phyloP scores from a whole-genome alignment of 495 filamentous ascomycete species.

The Parathielavia hyrcaniae region DNA sequence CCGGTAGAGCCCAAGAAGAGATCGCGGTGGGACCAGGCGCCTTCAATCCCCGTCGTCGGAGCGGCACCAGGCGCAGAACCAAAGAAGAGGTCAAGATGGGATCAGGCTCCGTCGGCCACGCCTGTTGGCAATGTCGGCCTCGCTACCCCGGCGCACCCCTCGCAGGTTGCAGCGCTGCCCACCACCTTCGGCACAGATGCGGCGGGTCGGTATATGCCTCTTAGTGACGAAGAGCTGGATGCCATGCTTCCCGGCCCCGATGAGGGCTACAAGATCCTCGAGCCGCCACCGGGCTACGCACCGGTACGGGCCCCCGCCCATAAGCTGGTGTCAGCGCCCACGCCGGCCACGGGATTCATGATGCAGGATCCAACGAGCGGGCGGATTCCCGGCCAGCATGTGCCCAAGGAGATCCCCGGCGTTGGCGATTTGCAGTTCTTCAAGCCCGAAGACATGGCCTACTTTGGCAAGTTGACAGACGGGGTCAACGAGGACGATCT shows the following conservation, averaged over 20 bases:
- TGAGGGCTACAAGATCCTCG: slow-evolving; percentile 89
- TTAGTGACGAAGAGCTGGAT: slow-evolving; percentile 93
- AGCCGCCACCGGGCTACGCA: slow-evolving; percentile 87
- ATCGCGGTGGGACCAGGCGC: slow-evolving; percentile 88
- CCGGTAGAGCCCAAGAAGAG: slow-evolving; percentile 59
- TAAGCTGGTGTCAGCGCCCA: slow-evolving; percentile 70
- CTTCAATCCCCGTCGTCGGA: slow-evolving; percentile 51
- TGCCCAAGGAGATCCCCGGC: slow-evolving; percentile 94
- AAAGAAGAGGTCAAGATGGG: slow-evolving; percentile 72
- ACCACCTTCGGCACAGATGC: slow-evolving; percentile 74
- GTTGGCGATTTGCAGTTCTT: slow-evolving; percentile 98
- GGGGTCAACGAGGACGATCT: slow-evolving; percentile 87
- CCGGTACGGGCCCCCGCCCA: slow-evolving; percentile 72
- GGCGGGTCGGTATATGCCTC: slow-evolving; percentile 65
- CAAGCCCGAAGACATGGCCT: slow-evolving; percentile 98
- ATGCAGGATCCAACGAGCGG: slow-evolving; percentile 90
- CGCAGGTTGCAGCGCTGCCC: slow-evolving; percentile 53
- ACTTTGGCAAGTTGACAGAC: slow-evolving; percentile 97
- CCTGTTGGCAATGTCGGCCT: slow-evolving; percentile 76
- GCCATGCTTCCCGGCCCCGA: slow-evolving; percentile 69
- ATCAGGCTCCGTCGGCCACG: slow-evolving; percentile 79
- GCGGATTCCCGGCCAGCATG: slow-evolving; percentile 74
- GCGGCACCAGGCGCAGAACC: slow-evolving; percentile 47
- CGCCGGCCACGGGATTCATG: slow-evolving; percentile 78
- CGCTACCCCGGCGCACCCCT: slow-evolving; percentile 80